Evolutionary conservation across 345 rosid species (phyloP).

Genomic region (Triadica sebifera): DNA sequence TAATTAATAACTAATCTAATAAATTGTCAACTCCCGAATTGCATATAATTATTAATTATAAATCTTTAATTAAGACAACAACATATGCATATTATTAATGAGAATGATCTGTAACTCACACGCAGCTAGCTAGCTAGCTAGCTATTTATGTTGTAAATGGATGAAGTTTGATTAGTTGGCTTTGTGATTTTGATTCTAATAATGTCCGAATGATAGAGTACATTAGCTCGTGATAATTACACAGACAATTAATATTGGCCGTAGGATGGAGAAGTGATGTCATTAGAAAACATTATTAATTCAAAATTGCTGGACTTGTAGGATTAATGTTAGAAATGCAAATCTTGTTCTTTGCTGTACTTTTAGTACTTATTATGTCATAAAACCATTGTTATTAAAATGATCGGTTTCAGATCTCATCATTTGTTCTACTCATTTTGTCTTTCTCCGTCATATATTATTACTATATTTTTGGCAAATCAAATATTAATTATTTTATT

Average conservation of each 20-base stretch:
- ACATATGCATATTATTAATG: background rate
- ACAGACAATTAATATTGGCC: slow-evolving; percentile 12
- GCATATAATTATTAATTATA: background rate
- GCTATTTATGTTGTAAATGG: background rate
- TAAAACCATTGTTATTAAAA: background rate
- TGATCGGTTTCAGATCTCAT: slow-evolving; percentile 6
- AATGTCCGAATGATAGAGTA: slow-evolving; percentile 27
- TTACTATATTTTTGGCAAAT: background rate
- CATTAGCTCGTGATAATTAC: slow-evolving; percentile 2
- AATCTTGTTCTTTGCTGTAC: slow-evolving; percentile 18
- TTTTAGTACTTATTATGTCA: background rate
- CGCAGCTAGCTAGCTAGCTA: background rate
- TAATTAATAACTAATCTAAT: background rate
- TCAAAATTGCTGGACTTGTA: background rate
- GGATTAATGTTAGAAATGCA: background rate
- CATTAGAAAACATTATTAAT: background rate
- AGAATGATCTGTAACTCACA: slow-evolving; percentile 20
- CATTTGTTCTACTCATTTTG: background rate
- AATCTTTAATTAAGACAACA: background rate
- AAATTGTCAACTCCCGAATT: background rate
- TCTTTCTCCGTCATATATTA: no score
- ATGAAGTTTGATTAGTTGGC: slow-evolving; percentile 17
- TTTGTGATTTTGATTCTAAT: slow-evolving; percentile 23
- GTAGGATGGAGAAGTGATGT: background rate
- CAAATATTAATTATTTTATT: no score